Evolutionary conservation across 1,284 basidiomycete genomes (phyloP).

Genomic region (Sanghuangporus baumii): DNA sequence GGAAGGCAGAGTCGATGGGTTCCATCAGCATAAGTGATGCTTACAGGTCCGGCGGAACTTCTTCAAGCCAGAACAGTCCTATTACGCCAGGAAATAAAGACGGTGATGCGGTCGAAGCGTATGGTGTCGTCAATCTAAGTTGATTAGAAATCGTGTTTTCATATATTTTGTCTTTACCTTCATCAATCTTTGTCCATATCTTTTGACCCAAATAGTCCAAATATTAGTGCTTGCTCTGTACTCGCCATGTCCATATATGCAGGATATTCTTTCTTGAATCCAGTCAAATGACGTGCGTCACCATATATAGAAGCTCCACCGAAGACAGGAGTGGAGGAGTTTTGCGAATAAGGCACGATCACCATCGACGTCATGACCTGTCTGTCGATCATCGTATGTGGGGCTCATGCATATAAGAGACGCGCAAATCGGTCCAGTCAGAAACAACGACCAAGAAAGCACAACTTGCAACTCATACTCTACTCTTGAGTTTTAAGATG

Average conservation of each 20-base stretch:
- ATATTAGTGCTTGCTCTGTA: too few relatives aligned
- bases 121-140: background rate
- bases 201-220: too few relatives aligned
- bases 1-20: background rate
- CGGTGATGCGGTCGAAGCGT: background rate
- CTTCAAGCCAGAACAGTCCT: background rate
- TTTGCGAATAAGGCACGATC: too few relatives aligned
- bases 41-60: background rate
- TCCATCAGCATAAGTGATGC: background rate
- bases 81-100: background rate
- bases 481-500: constrained; percentile 8
- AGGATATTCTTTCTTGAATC: too few relatives aligned
- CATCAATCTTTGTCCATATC: too few relatives aligned
- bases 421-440: background rate
- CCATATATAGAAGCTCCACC: too few relatives aligned
- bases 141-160: too few relatives aligned
- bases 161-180: too few relatives aligned
- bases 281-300: too few relatives aligned
- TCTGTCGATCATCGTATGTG: background rate
- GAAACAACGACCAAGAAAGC: background rate
- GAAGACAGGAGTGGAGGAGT: too few relatives aligned
- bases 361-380: background rate
- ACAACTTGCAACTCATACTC: background rate
- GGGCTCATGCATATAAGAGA: too few relatives aligned
- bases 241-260: too few relatives aligned